Conservation (phyloP, 75 land plant genomes). For the Selaginella tamariscina region DNA sequence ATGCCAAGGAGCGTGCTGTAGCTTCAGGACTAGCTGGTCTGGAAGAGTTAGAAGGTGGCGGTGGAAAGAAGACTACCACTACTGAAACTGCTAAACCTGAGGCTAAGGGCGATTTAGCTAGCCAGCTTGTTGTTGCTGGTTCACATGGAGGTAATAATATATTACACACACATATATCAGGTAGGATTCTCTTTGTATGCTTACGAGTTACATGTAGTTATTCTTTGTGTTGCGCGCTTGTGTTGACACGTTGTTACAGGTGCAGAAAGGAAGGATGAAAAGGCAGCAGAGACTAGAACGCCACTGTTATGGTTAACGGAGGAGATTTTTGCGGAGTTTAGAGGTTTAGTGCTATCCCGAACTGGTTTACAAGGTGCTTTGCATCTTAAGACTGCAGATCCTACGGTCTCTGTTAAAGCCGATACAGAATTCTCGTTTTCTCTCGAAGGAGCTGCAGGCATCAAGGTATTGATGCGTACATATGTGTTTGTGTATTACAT, state of each 20-base stretch:
- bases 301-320: slow-evolving; percentile 64
- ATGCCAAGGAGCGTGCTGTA: slow-evolving; percentile 18
- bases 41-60: slow-evolving; percentile 43
- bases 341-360: slow-evolving; percentile 52
- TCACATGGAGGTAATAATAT: not conserved
- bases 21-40: slow-evolving; percentile 51
- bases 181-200: not conserved
- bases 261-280: slow-evolving; percentile 3
- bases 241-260: not conserved
- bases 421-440: slow-evolving; percentile 82
- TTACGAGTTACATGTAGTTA: not conserved
- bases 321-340: slow-evolving; percentile 71
- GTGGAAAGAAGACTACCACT: slow-evolving; percentile 10
- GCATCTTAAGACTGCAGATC: slow-evolving; percentile 45
- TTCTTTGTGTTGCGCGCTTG: not conserved
- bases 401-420: slow-evolving; percentile 27
- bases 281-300: slow-evolving; percentile 34
- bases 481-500: no score
- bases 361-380: slow-evolving; percentile 54
- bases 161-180: not conserved
- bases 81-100: not conserved
- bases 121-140: not conserved
- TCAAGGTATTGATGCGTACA: no score
- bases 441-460: slow-evolving; percentile 48
- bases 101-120: not conserved